Percentiles rank a stretch among this genome's conserved stretches.
These are phyloP conservation scores for Iris macrosiphon DNA, from an alignment of 106 monocot genomes.

Conservation along the genomic window DNA sequence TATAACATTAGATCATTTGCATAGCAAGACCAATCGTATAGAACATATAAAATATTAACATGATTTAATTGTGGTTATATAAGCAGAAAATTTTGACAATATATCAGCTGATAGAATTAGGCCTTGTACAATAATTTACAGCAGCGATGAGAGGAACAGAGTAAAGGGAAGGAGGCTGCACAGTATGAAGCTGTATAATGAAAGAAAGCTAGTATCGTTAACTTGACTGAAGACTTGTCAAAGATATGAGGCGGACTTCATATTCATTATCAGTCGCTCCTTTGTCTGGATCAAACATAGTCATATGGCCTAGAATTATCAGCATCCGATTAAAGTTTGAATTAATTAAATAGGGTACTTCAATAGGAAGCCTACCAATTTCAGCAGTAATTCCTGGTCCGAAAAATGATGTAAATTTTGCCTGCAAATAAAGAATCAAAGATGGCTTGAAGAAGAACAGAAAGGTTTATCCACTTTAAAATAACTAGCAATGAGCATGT, in stretches of 20 bases:
- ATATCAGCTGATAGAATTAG: constrained; percentile 2
- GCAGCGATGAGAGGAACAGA: neutral
- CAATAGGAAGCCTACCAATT: constrained; percentile 32
- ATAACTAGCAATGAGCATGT: neutral
- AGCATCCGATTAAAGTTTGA: neutral
- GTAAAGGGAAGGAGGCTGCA: neutral
- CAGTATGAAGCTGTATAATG: constrained; percentile 3
- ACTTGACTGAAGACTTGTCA: constrained; percentile 26
- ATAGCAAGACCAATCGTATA: too few species aligned
- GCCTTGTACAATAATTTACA: constrained; percentile 12
- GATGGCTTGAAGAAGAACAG: neutral
- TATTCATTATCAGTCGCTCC: constrained; percentile 49
- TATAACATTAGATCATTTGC: too few species aligned
- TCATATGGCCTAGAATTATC: neutral
- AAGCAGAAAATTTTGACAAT: neutral
- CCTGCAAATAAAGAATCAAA: constrained; percentile 29
- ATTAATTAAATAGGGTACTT: neutral
- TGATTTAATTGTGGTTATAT: too few species aligned
- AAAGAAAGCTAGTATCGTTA: constrained; percentile 6
- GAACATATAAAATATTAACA: too few species aligned
- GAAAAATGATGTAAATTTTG: constrained; percentile 90
- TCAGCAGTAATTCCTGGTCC: constrained; percentile 86
- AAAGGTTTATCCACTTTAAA: neutral
- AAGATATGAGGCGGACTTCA: constrained; percentile 81
- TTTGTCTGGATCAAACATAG: constrained; percentile 33